Percentiles rank a stretch among this genome's conserved stretches.
phyloP scores from a whole-genome alignment of 805 yeast species.

The Myxozyma udenii region DNA sequence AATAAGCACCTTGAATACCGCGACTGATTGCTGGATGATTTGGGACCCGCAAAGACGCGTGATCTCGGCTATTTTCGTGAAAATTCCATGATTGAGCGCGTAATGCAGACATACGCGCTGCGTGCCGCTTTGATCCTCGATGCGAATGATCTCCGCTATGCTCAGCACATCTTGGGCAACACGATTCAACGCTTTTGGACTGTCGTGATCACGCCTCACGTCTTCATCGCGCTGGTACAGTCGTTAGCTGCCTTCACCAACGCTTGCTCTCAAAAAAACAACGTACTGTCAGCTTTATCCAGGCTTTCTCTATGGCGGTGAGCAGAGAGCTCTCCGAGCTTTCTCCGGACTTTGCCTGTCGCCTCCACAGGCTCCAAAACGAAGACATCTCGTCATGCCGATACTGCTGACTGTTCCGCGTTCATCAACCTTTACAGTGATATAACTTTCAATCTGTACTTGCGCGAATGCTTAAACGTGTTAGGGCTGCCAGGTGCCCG shows the following conservation, averaged over 20 bases:
- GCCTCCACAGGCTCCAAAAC: constrained; percentile 21
- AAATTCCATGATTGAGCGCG: constrained; percentile 25
- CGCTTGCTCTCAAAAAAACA: too few relatives aligned
- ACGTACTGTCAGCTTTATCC: constrained; percentile 19
- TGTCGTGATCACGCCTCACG: constrained; percentile 5
- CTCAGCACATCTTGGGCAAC: constrained; percentile 11
- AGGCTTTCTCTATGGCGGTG: constrained; percentile 15
- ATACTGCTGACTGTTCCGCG: not conserved
- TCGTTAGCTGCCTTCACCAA: too few relatives aligned
- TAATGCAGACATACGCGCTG: constrained; percentile 17
- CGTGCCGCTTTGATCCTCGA: constrained; percentile 15
- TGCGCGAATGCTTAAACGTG: too few relatives aligned
- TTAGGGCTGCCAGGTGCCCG: too few relatives aligned
- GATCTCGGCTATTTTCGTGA: constrained; percentile 22
- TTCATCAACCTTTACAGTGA: too few relatives aligned
- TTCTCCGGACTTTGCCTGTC: constrained; percentile 2
- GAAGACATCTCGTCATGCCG: constrained; percentile 4
- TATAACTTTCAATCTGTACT: too few relatives aligned
- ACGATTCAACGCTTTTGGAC: constrained; percentile 2
- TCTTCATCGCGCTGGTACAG: constrained; percentile 17
- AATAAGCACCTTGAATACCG: constrained; percentile 20
- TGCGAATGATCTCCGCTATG: constrained; percentile 17
- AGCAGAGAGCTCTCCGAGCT: not conserved
- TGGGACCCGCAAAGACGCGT: constrained; percentile 12
- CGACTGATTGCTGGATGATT: constrained; percentile 15